Percentiles rank a stretch among this genome's conserved stretches.
phyloP scores from a whole-genome alignment of 179 eudicot genomes.

The Silene noctiflora region DNA sequence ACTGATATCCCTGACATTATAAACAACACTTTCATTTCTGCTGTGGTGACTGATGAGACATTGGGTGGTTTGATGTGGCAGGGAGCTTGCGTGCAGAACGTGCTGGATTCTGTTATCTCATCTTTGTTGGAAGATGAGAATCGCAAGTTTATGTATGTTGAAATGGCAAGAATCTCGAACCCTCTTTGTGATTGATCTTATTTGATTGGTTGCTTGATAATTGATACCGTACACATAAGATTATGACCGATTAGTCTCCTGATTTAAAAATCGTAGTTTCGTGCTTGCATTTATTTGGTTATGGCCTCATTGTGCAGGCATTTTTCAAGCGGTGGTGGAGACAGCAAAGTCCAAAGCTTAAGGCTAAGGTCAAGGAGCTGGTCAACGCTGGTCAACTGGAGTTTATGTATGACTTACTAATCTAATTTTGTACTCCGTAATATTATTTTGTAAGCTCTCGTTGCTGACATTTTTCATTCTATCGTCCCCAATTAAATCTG shows the following conservation, averaged over 20 bases:
- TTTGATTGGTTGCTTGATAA: not conserved
- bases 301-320: conserved; percentile 44
- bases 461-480: not conserved
- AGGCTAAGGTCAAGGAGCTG: conserved; percentile 70
- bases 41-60: not conserved
- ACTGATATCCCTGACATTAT: not conserved
- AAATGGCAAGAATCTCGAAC: conserved; percentile 44
- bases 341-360: conserved; percentile 60
- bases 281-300: conserved; percentile 3
- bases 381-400: conserved; percentile 87
- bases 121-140: conserved; percentile 69
- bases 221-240: not conserved
- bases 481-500: not conserved
- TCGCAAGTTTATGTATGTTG: conserved; percentile 86
- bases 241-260: not conserved
- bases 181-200: not conserved
- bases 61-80: conserved; percentile 24
- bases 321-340: conserved; percentile 98
- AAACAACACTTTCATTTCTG: not conserved
- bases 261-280: not conserved
- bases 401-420: conserved; percentile 51
- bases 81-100: conserved; percentile 94
- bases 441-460: not conserved
- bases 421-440: not conserved
- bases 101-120: conserved; percentile 76